Base-by-base conservation (phyloP, 345 rosid species). In the Reutealis trisperma region DNA sequence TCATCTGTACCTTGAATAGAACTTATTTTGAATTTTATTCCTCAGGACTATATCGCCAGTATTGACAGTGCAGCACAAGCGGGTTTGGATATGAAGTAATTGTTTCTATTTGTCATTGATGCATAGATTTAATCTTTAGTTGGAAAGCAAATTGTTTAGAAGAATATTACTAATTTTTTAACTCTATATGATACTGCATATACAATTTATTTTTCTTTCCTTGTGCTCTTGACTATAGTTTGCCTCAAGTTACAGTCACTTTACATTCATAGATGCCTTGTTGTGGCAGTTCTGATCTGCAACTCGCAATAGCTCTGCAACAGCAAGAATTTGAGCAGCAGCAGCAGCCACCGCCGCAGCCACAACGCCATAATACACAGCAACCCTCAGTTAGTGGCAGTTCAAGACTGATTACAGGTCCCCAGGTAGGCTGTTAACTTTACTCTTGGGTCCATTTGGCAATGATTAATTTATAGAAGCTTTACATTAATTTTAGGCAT, bases 221-320 rank as follows among this genome's bases (percentile, higher is more conserved):
- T 27, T 62, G 42, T 42, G 8, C 14, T 47, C 25, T 37, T 27
- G 59, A 25, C 49, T 27, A 55, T 55, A 54, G 22, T 22, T 59
- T 66, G 47, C 12, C 67, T 45, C 16, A 44, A 25, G 21, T 27
- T 45, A 12, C 49, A 15, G 65, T 59, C 14, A 66, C 49, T 77
- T 47, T 58, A 71, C 57, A 63, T 42, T 24, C 52, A 4, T 67
- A 55, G 63, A 54, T 67, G 15, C 57, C 49, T 69, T 59, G 41
- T 82, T 76, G 70, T 86, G 70, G 84, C 90, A 96, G 99, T 79
- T 83, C 97, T 77, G 99, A 96, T 88, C 89, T 94, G 71, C 97
- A 94, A 87, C 84, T 91, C 62, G 99, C 99, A 67, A 96, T 96
- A 82, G 99, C 97, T 69, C 84, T 96, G 82, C 99, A 96, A 78